A percentile compares a stretch with the other conserved stretches of the same genome.
These are phyloP conservation scores for Auxenochlorella pyrenoidosa DNA, from an alignment of 139 green algal genomes.

Conservation along the genomic window DNA sequence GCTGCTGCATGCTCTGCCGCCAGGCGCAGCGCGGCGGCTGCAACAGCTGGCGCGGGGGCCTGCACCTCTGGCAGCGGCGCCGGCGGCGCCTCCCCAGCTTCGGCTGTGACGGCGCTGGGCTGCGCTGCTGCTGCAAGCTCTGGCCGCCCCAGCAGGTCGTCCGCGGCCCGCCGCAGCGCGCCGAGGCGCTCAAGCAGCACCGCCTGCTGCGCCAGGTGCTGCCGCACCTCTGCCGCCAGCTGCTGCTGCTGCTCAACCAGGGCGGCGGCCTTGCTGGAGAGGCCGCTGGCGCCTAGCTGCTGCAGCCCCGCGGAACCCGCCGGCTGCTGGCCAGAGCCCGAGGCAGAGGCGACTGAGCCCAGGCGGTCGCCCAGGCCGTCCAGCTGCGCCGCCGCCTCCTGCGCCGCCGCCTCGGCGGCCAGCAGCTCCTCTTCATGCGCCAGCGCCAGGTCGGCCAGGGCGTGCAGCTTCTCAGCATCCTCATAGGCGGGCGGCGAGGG, in stretches of 20 bases:
- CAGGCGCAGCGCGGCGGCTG: background rate
- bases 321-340: background rate
- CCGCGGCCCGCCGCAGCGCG: background rate
- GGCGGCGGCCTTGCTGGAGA: background rate
- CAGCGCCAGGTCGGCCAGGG: background rate
- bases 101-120: background rate
- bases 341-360: too few relatives aligned
- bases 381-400: background rate
- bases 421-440: conserved; percentile 2
- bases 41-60: background rate
- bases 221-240: background rate
- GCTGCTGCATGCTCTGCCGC: background rate
- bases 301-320: background rate
- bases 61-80: background rate
- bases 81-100: background rate
- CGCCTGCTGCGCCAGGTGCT: background rate
- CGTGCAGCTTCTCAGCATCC: background rate
- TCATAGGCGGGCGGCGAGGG: background rate
- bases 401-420: background rate
- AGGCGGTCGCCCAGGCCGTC: background rate
- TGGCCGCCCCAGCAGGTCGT: background rate
- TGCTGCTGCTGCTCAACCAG: background rate
- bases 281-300: background rate
- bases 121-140: background rate
- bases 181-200: background rate